Percentiles rank a stretch among this genome's conserved stretches.
These are phyloP conservation scores for Malus hybrid DNA, from an alignment of 331 rosid species.

Conservation along the genomic window DNA sequence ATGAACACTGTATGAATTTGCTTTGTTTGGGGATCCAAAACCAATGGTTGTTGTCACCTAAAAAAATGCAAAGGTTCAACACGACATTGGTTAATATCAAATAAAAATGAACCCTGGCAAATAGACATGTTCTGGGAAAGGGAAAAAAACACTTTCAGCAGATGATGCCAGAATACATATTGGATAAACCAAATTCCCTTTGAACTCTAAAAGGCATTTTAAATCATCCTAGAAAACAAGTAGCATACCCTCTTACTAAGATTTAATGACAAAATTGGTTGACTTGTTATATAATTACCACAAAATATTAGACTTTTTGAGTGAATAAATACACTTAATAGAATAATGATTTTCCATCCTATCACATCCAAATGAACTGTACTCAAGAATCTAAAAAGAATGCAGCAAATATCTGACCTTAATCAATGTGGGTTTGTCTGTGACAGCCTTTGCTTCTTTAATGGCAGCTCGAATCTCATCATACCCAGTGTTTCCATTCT, in stretches of 20 bases:
- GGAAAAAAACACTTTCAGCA: neutral
- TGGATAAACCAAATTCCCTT: neutral
- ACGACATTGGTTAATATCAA: neutral
- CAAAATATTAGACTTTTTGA: neutral
- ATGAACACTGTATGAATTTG: constrained; percentile 91
- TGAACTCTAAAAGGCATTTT: too few species aligned
- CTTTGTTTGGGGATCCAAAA: constrained; percentile 93
- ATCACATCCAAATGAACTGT: neutral
- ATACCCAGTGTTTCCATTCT: constrained; percentile 88
- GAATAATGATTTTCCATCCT: neutral
- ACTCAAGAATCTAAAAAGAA: neutral
- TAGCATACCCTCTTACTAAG: too few species aligned
- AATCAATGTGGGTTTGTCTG: constrained; percentile 80
- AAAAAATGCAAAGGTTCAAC: constrained; percentile 10
- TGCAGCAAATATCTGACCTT: constrained; percentile 46
- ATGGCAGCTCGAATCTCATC: constrained; percentile 95
- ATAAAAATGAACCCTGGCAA: neutral
- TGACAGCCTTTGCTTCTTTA: constrained; percentile 83
- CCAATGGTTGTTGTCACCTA: constrained; percentile 97
- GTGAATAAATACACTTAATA: neutral
- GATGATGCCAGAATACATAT: neutral
- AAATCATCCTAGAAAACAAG: too few species aligned
- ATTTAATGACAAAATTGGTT: too few species aligned
- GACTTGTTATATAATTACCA: neutral
- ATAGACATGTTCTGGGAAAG: neutral